Conservation (phyloP, 768 basidiomycete genomes). For the Mycena galericulata region DNA sequence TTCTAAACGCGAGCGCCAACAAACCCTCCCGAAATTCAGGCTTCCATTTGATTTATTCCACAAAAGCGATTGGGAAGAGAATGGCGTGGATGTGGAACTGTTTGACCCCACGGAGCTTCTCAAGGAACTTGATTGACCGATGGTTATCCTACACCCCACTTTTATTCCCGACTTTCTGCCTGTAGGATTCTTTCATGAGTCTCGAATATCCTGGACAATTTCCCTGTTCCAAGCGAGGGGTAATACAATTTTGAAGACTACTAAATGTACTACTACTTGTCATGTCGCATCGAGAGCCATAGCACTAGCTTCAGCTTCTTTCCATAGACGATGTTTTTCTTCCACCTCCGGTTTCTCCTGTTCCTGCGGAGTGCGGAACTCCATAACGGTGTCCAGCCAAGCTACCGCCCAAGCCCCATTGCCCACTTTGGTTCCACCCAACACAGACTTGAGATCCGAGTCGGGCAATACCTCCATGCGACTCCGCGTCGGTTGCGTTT, state of each 20-base stretch:
- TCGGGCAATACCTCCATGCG: constrained; percentile 72
- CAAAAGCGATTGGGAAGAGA: background rate
- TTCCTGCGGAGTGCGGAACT: constrained; percentile 34
- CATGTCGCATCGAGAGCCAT: constrained; percentile 20
- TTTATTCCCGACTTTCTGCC: no score
- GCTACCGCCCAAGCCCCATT: constrained; percentile 86
- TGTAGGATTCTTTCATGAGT: no score
- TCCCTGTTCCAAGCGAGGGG: no score
- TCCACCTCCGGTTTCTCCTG: constrained; percentile 16
- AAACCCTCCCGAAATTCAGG: background rate
- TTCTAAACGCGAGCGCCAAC: no score
- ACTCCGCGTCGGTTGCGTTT: constrained; percentile 80
- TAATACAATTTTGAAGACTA: no score
- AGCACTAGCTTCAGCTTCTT: constrained; percentile 27
- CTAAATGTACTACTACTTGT: background rate
- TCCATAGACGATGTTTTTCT: constrained; percentile 27
- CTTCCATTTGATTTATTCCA: background rate
- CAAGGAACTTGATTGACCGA: no score
- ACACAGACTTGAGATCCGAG: constrained; percentile 55
- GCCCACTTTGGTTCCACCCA: constrained; percentile 82
- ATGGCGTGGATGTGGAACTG: background rate
- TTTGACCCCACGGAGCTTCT: background rate
- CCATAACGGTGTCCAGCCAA: constrained; percentile 76
- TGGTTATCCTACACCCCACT: no score
- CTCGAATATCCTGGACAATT: no score